Evolutionary conservation across 2,329 filamentous ascomycete genomes (phyloP), one percentile per base, ranked within the genome.

Genomic region (Fusarium sacchari): DNA sequence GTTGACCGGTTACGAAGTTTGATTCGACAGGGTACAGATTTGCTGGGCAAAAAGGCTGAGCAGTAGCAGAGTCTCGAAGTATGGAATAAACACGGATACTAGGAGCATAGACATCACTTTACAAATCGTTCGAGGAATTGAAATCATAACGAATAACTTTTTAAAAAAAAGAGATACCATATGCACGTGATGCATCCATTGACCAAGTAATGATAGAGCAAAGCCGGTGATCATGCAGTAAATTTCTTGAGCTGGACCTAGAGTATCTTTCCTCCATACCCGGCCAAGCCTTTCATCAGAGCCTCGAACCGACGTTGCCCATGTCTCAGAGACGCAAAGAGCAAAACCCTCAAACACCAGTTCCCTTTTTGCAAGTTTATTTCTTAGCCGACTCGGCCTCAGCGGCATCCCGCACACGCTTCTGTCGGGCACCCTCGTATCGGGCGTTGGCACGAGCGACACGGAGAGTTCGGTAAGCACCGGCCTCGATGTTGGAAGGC

Each of bases 351-450:
- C 79, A 81, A 84, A 83, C 82, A 83, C 82, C 82, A 79, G 78
- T 82, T 82, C 77, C 80, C 79, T 79, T 82, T 82, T 80, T 79
- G 76, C 75, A 74, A 81, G 81, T 83, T 87, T 95, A 96, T 92
- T 96, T 96, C 93, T 96, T 96, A 86, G 91, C 90, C 82, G 88
- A 88, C 84, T 93, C 93, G 83, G 93, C 94, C 84, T 95, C 94
- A 80, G 92, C 93, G 89, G 93, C 96, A 81, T 94, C 94, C 90
- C 92, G 93, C 80, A 89, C 92, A 83, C 96, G 92, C 95, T 98
- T 98, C 90, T 97, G 95, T 84, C 95, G 92, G 82, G 89, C 89
- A 86, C 96, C 96, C 76, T 89, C 86, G 82, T 93, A 88, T 85
- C 95, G 93, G 81, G 93, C 91, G 83, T 97, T 93, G 84, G 91